phyloP scores from a whole-genome alignment of 139 green algal species.

The Ettlia oleoabundans region DNA sequence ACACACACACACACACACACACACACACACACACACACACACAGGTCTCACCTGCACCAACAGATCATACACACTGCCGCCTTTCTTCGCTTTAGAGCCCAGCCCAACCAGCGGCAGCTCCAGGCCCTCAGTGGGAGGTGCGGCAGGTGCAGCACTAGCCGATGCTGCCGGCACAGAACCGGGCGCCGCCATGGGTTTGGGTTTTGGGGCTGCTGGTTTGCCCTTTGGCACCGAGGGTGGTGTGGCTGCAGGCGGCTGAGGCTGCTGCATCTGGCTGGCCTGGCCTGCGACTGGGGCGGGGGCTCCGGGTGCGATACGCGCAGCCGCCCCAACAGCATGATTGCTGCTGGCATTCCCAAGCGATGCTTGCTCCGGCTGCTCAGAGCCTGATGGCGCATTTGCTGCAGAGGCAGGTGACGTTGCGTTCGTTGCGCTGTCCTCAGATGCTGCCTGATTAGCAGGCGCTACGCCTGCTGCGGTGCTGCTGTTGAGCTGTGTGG shows the following conservation, averaged over 20 bases:
- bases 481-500: neutral
- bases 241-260: neutral
- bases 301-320: too few species aligned
- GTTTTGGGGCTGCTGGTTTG: neutral
- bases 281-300: neutral
- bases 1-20: too few species aligned
- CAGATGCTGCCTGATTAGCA: neutral
- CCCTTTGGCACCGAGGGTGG: neutral
- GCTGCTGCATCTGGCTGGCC: neutral
- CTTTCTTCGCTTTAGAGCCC: slow-evolving; percentile 26
- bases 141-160: neutral
- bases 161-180: neutral
- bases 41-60: slow-evolving; percentile 49
- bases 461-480: neutral
- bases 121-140: neutral
- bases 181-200: neutral
- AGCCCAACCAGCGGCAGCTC: neutral
- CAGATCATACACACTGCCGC: slow-evolving; percentile 61
- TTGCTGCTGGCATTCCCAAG: neutral
- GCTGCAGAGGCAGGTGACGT: neutral
- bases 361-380: neutral
- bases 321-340: neutral
- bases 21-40: too few species aligned
- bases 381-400: neutral
- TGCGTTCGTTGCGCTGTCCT: neutral